Conservation (phyloP, 257 asterid species). For the Marsdenia floribunda region DNA sequence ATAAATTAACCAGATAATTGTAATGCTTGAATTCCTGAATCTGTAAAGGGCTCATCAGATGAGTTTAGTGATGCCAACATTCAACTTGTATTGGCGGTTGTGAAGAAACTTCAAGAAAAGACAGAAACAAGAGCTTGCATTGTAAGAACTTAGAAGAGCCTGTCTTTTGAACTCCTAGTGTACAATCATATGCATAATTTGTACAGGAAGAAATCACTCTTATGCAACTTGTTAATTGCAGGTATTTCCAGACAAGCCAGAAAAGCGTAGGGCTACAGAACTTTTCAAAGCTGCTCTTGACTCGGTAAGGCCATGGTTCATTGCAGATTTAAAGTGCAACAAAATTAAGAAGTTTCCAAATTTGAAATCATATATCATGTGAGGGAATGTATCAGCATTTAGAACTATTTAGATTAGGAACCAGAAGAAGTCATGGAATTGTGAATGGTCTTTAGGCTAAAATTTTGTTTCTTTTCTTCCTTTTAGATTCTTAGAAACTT, state of each 20-base stretch:
- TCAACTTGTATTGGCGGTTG: slow-evolving; percentile 80
- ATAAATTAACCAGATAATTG: slow-evolving; percentile 3
- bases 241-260: slow-evolving; percentile 98
- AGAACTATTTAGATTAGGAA: neutral
- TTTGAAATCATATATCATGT: neutral
- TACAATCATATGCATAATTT: neutral
- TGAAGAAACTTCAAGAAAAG: slow-evolving; percentile 69
- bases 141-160: slow-evolving; percentile 45
- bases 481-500: neutral
- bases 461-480: neutral
- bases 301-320: slow-evolving; percentile 44
- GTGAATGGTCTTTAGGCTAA: neutral
- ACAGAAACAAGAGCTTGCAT: slow-evolving; percentile 85
- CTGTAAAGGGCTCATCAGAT: slow-evolving; percentile 89
- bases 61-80: slow-evolving; percentile 94
- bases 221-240: slow-evolving; percentile 16
- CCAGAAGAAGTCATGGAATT: neutral
- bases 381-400: neutral
- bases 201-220: slow-evolving; percentile 2
- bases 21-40: slow-evolving; percentile 25
- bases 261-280: slow-evolving; percentile 85
- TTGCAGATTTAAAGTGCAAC: neutral
- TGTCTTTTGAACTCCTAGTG: neutral
- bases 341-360: neutral
- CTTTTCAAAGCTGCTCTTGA: slow-evolving; percentile 82